These are phyloP conservation scores for Phylloporus sp. DNA, from an alignment of 768 basidiomycete species.

Conservation along the genomic window DNA sequence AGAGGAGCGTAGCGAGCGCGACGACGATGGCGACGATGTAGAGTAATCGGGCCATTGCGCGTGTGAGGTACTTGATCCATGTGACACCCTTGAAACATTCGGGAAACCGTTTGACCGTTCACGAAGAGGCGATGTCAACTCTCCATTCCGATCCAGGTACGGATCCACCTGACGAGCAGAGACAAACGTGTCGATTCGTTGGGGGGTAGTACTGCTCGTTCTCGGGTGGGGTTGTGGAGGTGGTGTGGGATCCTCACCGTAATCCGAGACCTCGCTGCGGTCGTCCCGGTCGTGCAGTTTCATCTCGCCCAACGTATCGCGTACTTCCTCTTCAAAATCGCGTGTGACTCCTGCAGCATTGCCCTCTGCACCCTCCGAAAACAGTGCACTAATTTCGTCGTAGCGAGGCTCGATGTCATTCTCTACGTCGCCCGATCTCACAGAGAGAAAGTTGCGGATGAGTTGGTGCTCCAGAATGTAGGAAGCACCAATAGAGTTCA, in stretches of 20 bases:
- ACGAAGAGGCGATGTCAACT: constrained; percentile 29
- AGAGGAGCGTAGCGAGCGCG: constrained; percentile 46
- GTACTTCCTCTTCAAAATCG: constrained; percentile 42
- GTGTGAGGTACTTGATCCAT: constrained; percentile 26
- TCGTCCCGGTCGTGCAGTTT: constrained; percentile 46
- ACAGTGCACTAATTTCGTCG: constrained; percentile 56
- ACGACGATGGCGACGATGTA: constrained; percentile 45
- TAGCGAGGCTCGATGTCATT: constrained; percentile 59
- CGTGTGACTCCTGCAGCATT: constrained; percentile 37
- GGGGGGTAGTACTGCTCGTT: constrained; percentile 32
- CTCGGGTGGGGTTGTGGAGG: constrained; percentile 39
- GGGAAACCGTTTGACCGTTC: constrained; percentile 31
- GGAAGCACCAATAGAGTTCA: constrained; percentile 62
- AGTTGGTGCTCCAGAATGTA: constrained; percentile 80
- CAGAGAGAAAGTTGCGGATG: constrained; percentile 77
- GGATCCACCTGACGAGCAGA: constrained; percentile 36
- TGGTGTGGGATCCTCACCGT: constrained; percentile 46
- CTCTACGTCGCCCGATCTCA: constrained; percentile 83
- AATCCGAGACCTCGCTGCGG: constrained; percentile 62
- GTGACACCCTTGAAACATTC: constrained; percentile 27
- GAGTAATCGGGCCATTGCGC: constrained; percentile 26
- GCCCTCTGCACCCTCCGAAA: constrained; percentile 31
- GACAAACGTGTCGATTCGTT: constrained; percentile 47
- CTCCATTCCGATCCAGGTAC: constrained; percentile 29
- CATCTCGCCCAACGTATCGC: constrained; percentile 46